Evolutionary conservation across 176 grass and related monocot species (phyloP), one percentile per base, ranked within the genome.

Genomic region (Aegilops bicornis): DNA sequence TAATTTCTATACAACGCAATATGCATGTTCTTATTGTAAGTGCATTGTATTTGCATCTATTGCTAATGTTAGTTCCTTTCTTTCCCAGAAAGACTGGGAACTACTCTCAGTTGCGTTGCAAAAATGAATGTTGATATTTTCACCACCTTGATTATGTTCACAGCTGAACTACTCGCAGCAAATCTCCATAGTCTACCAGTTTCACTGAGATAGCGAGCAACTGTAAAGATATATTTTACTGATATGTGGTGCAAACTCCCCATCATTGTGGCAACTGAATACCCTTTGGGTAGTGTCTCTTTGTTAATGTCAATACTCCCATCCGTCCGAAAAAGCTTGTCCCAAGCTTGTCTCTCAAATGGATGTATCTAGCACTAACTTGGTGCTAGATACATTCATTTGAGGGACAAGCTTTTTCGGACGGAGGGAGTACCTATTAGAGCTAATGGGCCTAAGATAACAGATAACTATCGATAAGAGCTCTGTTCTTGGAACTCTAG

Each of bases 1-100:
- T 99, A 96, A 87, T 76, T 74, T 81, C 20, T 89, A 20, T 80
- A 45, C n/a, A 79, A 60, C 0, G 36, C 75, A 76, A 40, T 14
- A 35, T 36, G 6, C 43, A 37, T 42, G 35, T 40, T 27, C 62
- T 85, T 42, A 80, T 73, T 82, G n/a, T 20, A n/a, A 74, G 19
- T 79, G 36, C 8, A 45, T 1, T 37, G 11, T 27, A 66, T 90
- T 72, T 79, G 7, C 60, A 66, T 87, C 39, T 73, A 19, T 78
- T 83, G 14, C 17, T 61, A 91, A 40, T 83, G 45, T 25, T 56
- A 73, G n/a, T 54, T 50, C 2, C n/a, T 54, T 43, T 5, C 20
- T 64, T 77, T 86, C 40, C 50, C 56, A 71, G 70, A 30, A 62
- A 86, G 60, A 27, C 23, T 47, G 52, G 7, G 22, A 67, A 59